Base-by-base conservation (phyloP, 768 basidiomycete genomes). In the Termitomyces sp. region DNA sequence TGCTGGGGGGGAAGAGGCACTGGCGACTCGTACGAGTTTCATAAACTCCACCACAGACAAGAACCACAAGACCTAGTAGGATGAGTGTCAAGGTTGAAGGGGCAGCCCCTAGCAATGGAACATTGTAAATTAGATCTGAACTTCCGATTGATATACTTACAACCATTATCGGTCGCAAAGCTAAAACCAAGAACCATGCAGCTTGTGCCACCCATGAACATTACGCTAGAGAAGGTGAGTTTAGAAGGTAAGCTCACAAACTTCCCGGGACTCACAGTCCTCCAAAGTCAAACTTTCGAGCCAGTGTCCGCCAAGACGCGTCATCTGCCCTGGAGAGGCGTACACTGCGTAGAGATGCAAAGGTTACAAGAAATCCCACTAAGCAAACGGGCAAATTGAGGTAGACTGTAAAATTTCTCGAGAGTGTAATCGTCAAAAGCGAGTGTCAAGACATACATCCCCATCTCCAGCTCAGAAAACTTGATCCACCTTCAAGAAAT, bases 181-280 rank as follows among this genome's bases (percentile, higher is more conserved):
- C 88, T 90, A 69, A 92, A 90, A 39, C 91, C 91, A 37, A 92
- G 79, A 36, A 92, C 80, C 51, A 92, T 79, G 61, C 81, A 79
- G 61, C 83, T 84, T 52, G 90, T 90, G 24, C 88, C 88, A 42
- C 71, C 69, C 81, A 92, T 88, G 65, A 93, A 90, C 47, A 90
- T 72, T 44, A 85, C 60, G 56, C 90, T 93, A 49, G 55, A 59
- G 58, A 60, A 44, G 63, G 59, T 62, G 63, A 59, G 60, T 48
- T 49, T 53, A 49, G 27, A n/a, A 14, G 34, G 27, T 34, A 31
- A 48, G 27, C 41, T 34, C 36, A 57, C 49, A 60, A 34, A 56
- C 49, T 53, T 41, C 57, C 20, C 5, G 16, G 58, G 59, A 76
- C 89, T 73, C 68, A 91, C 91, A 92, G 68, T 63, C 91, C 91